These are phyloP conservation scores for Lasiosphaeria hispida DNA, from an alignment of 495 filamentous ascomycete genomes.

Conservation along the genomic window DNA sequence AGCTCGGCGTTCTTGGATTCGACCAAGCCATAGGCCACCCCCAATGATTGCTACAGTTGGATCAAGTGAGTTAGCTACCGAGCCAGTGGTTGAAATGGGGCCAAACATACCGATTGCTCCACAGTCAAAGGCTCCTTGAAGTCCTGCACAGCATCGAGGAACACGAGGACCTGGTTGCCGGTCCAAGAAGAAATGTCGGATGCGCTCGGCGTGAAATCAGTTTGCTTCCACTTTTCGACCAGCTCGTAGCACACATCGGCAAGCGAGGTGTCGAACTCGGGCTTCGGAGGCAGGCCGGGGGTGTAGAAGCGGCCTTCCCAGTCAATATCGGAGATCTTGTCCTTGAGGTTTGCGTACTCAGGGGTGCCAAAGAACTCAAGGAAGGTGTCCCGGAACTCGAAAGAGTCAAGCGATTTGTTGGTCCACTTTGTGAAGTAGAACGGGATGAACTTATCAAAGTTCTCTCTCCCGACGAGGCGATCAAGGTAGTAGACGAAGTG, in stretches of 20 bases:
- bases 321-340: constrained; percentile 66
- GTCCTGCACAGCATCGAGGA: constrained; percentile 72
- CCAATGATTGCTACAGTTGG: constrained; percentile 54
- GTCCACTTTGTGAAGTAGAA: constrained; percentile 86
- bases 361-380: constrained; percentile 78
- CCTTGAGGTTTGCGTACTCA: constrained; percentile 57
- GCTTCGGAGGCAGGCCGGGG: constrained; percentile 85
- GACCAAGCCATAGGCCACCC: constrained; percentile 64
- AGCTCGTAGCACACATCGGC: constrained; percentile 83
- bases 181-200: constrained; percentile 70
- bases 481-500: constrained; percentile 76
- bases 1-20: constrained; percentile 81
- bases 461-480: constrained; percentile 74
- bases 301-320: constrained; percentile 87
- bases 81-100: no score
- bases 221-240: constrained; percentile 70
- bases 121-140: constrained; percentile 60
- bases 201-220: constrained; percentile 61
- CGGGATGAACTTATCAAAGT: constrained; percentile 92
- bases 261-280: constrained; percentile 82
- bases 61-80: constrained; percentile 2
- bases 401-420: constrained; percentile 80
- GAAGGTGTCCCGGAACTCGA: constrained; percentile 86
- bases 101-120: constrained; percentile 48
- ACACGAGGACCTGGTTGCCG: constrained; percentile 85